Evolutionary conservation across 805 yeast species (phyloP).

Genomic region (Isabelozyma pseudorhagii): DNA sequence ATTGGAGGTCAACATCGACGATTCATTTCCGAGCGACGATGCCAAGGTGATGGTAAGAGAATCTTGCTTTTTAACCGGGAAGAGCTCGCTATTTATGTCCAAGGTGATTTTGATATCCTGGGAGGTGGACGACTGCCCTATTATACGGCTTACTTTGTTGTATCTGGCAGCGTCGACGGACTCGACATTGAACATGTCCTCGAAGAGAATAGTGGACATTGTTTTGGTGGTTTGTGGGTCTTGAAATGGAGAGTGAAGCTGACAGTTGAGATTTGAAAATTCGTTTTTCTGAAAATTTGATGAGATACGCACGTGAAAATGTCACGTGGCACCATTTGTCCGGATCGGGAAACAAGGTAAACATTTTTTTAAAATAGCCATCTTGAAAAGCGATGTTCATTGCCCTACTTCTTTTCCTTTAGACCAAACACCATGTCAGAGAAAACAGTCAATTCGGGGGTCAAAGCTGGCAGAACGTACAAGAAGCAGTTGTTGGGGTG

Average conservation of each 20-base stretch:
- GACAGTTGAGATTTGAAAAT: not conserved
- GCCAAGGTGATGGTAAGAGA: slow-evolving; percentile 85
- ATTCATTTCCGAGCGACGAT: slow-evolving; percentile 58
- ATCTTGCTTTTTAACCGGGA: slow-evolving; percentile 76
- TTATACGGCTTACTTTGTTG: slow-evolving; percentile 86
- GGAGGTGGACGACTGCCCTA: slow-evolving; percentile 82
- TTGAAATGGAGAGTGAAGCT: not conserved
- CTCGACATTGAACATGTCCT: slow-evolving; percentile 85
- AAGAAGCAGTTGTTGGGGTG: not conserved
- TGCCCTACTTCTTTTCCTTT: not conserved
- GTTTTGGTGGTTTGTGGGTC: not conserved
- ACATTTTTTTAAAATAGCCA: not conserved
- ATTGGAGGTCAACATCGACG: slow-evolving; percentile 43
- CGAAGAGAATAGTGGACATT: slow-evolving; percentile 72
- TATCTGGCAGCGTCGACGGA: slow-evolving; percentile 86
- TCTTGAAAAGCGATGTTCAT: not conserved
- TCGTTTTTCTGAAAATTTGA: not conserved
- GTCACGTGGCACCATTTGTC: not conserved
- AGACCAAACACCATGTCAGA: not conserved
- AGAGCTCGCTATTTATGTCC: slow-evolving; percentile 88
- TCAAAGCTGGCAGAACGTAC: not conserved
- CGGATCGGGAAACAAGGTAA: not conserved
- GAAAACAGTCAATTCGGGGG: not conserved
- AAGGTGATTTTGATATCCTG: slow-evolving; percentile 77
- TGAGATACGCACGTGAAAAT: not conserved